Conservation (phyloP, 306 rosid genomes). For the Trifolium subterraneum region DNA sequence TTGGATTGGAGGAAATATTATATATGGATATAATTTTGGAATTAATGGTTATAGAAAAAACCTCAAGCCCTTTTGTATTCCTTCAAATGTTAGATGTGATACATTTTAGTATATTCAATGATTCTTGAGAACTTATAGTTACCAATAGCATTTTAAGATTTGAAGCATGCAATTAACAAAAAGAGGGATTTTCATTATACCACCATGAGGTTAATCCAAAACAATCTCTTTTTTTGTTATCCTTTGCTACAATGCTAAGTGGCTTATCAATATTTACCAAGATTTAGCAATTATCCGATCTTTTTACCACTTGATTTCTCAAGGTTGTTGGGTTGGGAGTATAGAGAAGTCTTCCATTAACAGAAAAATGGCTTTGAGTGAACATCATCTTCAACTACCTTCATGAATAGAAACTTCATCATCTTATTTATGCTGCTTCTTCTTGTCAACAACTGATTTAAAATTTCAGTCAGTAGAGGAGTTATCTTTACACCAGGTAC, state of each 20-base stretch:
- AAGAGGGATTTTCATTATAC: not conserved
- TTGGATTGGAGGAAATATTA: constrained; percentile 2
- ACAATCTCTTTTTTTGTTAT: constrained; percentile 5
- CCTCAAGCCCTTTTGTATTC: constrained; percentile 5
- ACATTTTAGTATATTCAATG: not conserved
- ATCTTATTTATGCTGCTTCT: too few species aligned
- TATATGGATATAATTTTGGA: not conserved
- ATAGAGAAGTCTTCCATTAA: too few species aligned
- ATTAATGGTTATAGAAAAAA: not conserved
- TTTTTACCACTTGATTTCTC: too few species aligned
- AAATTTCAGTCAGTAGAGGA: too few species aligned
- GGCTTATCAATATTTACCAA: constrained; percentile 15
- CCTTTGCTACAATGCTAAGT: not conserved
- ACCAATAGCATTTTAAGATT: constrained; percentile 21
- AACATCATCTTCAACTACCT: too few species aligned
- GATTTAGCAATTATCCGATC: too few species aligned
- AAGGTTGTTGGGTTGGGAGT: too few species aligned
- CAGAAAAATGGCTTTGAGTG: too few species aligned
- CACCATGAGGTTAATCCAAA: constrained; percentile 33
- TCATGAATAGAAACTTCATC: too few species aligned
- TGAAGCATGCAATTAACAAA: constrained; percentile 26
- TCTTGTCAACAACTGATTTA: too few species aligned
- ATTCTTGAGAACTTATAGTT: not conserved
- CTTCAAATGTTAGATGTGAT: not conserved
- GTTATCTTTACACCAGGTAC: too few species aligned